These are phyloP conservation scores for Nakazawaea pomicola DNA, from an alignment of 805 yeast genomes.

Conservation along the genomic window DNA sequence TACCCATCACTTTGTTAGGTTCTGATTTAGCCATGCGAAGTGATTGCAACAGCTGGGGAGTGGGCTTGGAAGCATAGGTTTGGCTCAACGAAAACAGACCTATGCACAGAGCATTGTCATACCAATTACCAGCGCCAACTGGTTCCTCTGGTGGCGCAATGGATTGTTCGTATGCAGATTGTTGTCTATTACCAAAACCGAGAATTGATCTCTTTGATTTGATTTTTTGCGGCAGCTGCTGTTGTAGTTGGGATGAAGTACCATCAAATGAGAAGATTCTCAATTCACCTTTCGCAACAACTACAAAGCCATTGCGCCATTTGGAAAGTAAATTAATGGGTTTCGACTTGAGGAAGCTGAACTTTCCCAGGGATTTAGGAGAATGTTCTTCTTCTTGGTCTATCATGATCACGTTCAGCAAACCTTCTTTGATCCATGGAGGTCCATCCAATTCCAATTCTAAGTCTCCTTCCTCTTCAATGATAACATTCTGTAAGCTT, in stretches of 20 bases:
- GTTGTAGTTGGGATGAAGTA: not conserved
- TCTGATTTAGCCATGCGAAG: slow-evolving; percentile 16
- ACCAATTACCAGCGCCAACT: slow-evolving; percentile 60
- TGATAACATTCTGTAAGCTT: slow-evolving; percentile 10
- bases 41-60: slow-evolving; percentile 14
- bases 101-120: slow-evolving; percentile 53
- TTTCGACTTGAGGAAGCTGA: slow-evolving; percentile 10
- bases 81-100: slow-evolving; percentile 50
- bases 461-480: slow-evolving; percentile 47
- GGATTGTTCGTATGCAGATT: not conserved
- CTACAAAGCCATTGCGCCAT: slow-evolving; percentile 55
- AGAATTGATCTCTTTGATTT: slow-evolving; percentile 6
- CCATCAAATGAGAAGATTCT: slow-evolving; percentile 47
- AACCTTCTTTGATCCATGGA: slow-evolving; percentile 76
- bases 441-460: slow-evolving; percentile 65
- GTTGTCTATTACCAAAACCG: not conserved
- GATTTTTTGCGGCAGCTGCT: slow-evolving; percentile 9
- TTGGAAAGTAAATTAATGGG: slow-evolving; percentile 6
- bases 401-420: slow-evolving; percentile 33
- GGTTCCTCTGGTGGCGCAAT: slow-evolving; percentile 12
- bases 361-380: slow-evolving; percentile 13
- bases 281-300: slow-evolving; percentile 63
- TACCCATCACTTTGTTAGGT: slow-evolving; percentile 24
- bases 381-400: slow-evolving; percentile 29
- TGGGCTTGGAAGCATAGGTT: slow-evolving; percentile 36